These are phyloP conservation scores for Aspergillus incahuasiensis DNA, from an alignment of 495 filamentous ascomycete species.

Conservation along the genomic window DNA sequence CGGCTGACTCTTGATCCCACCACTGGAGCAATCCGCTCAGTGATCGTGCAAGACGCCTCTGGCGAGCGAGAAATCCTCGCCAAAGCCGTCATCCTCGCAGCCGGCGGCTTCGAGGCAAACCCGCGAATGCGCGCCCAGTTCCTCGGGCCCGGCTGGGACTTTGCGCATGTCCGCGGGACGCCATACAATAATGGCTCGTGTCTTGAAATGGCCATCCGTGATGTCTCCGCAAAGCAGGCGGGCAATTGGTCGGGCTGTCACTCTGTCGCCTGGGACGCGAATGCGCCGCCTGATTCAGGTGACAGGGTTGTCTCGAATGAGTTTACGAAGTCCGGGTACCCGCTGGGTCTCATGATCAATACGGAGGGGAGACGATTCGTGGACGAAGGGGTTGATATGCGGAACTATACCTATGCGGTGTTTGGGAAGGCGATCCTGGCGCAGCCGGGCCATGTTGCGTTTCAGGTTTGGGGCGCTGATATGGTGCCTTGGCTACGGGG, in stretches of 20 bases:
- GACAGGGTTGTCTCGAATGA: constrained; percentile 54
- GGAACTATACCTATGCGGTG: constrained; percentile 62
- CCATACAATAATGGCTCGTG: constrained; percentile 56
- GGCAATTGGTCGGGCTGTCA: constrained; percentile 63
- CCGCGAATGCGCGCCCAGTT: constrained; percentile 50
- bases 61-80: constrained; percentile 30
- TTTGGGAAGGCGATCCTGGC: constrained; percentile 52
- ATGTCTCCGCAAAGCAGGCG: constrained; percentile 41
- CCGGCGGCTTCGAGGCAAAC: constrained; percentile 59
- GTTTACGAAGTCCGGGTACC: constrained; percentile 64
- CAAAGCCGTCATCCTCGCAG: constrained; percentile 47
- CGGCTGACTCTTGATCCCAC: constrained; percentile 32
- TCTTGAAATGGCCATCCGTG: constrained; percentile 45
- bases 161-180: constrained; percentile 55
- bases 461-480: constrained; percentile 57
- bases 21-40: constrained; percentile 33
- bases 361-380: constrained; percentile 53
- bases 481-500: constrained; percentile 42
- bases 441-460: constrained; percentile 52
- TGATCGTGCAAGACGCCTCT: constrained; percentile 21
- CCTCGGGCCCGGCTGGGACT: constrained; percentile 58
- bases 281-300: constrained; percentile 45
- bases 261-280: constrained; percentile 58
- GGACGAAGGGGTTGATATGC: constrained; percentile 57
- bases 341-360: constrained; percentile 60